Evolutionary conservation across 805 yeast species (phyloP).

Genomic region (Yamadazyma insecticola): DNA sequence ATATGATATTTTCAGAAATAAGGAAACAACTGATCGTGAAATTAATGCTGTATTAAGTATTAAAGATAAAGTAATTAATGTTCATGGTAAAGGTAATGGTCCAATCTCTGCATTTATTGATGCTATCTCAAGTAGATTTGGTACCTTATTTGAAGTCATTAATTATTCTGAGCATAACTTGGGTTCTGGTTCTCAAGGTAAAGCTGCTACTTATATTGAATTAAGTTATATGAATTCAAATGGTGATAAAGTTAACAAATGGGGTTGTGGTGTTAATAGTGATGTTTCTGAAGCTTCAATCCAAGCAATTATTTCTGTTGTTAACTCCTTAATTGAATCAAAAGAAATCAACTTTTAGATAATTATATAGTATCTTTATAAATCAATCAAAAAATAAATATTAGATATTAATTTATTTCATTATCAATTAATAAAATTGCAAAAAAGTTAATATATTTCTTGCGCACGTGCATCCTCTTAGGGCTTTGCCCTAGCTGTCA

Average conservation of each 20-base stretch:
- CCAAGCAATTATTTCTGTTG: slow-evolving; percentile 60
- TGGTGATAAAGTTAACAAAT: slow-evolving; percentile 27
- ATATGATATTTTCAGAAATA: slow-evolving; percentile 41
- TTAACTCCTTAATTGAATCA: slow-evolving; percentile 32
- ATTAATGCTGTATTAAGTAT: slow-evolving; percentile 39
- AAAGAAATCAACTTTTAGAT: slow-evolving; percentile 24
- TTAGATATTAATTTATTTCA: not conserved
- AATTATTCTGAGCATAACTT: slow-evolving; percentile 70
- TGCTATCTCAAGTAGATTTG: slow-evolving; percentile 52
- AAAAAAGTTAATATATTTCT: too few species aligned
- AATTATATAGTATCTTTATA: too few species aligned
- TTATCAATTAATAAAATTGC: too few species aligned
- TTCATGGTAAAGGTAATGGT: slow-evolving; percentile 68
- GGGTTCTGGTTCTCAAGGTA: slow-evolving; percentile 65
- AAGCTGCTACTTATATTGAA: slow-evolving; percentile 74
- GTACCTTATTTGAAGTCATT: slow-evolving; percentile 54
- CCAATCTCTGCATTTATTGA: slow-evolving; percentile 71
- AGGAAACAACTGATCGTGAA: slow-evolving; percentile 26
- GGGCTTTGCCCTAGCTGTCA: slow-evolving; percentile 2
- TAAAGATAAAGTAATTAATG: slow-evolving; percentile 15
- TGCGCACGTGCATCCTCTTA: too few species aligned
- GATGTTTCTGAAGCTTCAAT: slow-evolving; percentile 47
- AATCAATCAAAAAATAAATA: not conserved
- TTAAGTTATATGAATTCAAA: slow-evolving; percentile 37
- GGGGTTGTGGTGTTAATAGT: slow-evolving; percentile 43